Base-by-base conservation (phyloP, 139 green algal species). In the Desmodesmus armatus region DNA sequence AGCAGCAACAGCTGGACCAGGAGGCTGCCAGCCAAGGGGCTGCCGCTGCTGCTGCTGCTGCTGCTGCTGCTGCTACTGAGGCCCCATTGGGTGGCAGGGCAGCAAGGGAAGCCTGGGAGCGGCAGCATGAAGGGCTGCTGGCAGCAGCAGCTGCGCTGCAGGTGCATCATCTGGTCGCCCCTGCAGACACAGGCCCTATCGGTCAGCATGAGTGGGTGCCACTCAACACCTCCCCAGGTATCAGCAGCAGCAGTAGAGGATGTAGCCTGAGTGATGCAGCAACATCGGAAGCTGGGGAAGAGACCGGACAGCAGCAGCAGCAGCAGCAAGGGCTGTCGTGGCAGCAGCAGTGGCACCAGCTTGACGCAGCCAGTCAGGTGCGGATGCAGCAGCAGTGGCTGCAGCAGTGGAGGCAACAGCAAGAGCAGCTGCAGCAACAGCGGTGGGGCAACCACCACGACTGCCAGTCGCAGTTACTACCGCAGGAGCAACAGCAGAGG, bases 401-500 rank as follows among this genome's bases (percentile, higher is more conserved):
- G n/a, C n/a, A n/a, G n/a, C n/a, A n/a, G n/a, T n/a, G n/a, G n/a
- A n/a, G n/a, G n/a, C 71, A 13, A 11, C 73, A 80, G 44, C 3
- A 62, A 37, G 43, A 67, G 44, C 15, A 47, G 73, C 49, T 67
- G 73, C 44, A 80, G 73, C 40, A 80, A 47, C 40, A 0, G 71
- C 17, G 7, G 67, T 47, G 31, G 31, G 41, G 43, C 7, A n/a
- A n/a, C n/a, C n/a, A n/a, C n/a, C n/a, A n/a, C n/a, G n/a, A n/a
- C n/a, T n/a, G n/a, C n/a, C n/a, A n/a, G n/a, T n/a, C n/a, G n/a
- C n/a, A n/a, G n/a, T n/a, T n/a, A n/a, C n/a, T n/a, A n/a, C n/a
- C n/a, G n/a, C n/a, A n/a, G n/a, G n/a, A n/a, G n/a, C n/a, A n/a
- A n/a, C 71, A 40, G 41, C 3, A 27, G 2, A 21, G 33, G 21